A percentile compares a stretch with the other conserved stretches of the same genome.
Evolutionary conservation across 257 asterid species (phyloP).

Genomic region (Solanum paucissectum): DNA sequence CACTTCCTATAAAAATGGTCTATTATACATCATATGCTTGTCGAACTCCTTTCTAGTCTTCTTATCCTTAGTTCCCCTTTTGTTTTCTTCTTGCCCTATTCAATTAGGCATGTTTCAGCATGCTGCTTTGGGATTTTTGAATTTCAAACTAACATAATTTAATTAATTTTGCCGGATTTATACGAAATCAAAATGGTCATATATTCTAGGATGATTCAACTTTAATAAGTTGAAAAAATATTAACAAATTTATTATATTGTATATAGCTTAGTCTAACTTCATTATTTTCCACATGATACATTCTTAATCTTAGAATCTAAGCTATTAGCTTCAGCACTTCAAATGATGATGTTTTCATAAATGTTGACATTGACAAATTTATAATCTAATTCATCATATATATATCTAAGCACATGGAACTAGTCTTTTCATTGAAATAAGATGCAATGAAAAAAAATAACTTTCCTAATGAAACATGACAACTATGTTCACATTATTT

Average conservation of each 20-base stretch:
- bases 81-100: background rate
- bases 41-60: background rate
- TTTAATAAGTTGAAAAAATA: background rate
- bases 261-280: background rate
- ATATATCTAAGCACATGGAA: background rate
- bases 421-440: background rate
- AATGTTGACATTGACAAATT: background rate
- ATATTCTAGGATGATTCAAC: background rate
- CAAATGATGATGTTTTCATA: background rate
- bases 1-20: no score
- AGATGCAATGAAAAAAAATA: background rate
- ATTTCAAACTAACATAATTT: background rate
- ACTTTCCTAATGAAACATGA: background rate
- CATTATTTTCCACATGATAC: background rate
- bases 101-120: background rate
- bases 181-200: background rate
- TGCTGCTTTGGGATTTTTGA: background rate
- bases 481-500: background rate
- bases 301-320: background rate
- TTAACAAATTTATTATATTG: background rate
- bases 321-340: background rate
- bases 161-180: background rate
- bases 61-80: background rate
- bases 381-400: background rate
- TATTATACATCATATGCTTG: no score